Conservation (phyloP, 1,139 yeast genomes). For the Hansenula lynferdii region DNA sequence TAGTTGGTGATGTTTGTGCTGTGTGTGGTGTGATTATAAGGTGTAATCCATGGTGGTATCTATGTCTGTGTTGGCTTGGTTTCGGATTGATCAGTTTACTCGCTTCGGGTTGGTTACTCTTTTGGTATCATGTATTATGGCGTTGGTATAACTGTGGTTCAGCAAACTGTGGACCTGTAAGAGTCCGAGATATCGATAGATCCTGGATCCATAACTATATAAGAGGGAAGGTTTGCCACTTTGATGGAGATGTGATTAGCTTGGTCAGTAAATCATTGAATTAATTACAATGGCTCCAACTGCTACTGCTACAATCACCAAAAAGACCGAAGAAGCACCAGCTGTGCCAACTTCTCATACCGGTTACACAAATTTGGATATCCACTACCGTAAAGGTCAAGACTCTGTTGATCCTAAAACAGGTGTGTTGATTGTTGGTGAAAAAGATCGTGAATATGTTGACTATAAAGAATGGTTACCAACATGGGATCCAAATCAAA, state of each 20-base stretch:
- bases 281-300: constrained; percentile 7
- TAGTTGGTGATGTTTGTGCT: no score
- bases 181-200: no score
- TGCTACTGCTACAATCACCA: constrained; percentile 9
- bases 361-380: constrained; percentile 19
- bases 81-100: background rate
- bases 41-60: no score
- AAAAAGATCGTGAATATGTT: constrained; percentile 12
- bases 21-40: no score
- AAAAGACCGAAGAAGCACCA: constrained; percentile 4
- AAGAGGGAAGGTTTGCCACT: no score
- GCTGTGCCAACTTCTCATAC: background rate
- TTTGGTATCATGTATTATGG: background rate
- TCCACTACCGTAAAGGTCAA: constrained; percentile 20
- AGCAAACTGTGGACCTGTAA: background rate
- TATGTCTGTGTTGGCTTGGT: no score
- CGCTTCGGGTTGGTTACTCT: background rate
- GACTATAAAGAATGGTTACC: constrained; percentile 37
- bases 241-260: no score
- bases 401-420: constrained; percentile 17
- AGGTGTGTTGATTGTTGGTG: constrained; percentile 18
- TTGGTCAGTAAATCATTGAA: background rate
- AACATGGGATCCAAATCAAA: constrained; percentile 43
- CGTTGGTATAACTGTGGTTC: background rate
- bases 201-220: no score